Evolutionary conservation across 352 stramenopile species (phyloP).

Genomic region (Aphanomyces stellatus): DNA sequence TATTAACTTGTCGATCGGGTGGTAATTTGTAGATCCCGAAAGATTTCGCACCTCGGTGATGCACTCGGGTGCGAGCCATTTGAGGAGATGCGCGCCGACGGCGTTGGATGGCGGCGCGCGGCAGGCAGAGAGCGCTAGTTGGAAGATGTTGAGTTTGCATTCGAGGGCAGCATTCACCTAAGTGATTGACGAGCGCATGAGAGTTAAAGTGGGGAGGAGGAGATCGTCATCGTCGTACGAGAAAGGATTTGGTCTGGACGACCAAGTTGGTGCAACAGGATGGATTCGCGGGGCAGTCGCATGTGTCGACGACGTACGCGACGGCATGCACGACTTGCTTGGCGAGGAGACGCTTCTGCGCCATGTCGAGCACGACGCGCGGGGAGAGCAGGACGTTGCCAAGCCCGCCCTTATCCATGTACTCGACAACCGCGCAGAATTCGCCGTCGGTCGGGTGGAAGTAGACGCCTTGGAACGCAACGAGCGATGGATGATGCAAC

Average conservation of each 20-base stretch:
- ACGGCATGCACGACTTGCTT: not conserved
- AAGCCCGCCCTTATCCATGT: not conserved
- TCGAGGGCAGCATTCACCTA: not conserved
- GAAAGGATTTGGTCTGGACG: not conserved
- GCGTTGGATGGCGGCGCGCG: not conserved
- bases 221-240: not conserved
- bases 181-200: not conserved
- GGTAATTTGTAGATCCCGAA: too few species aligned
- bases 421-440: constrained; percentile 1
- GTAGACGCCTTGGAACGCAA: not conserved
- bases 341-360: not conserved
- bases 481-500: not conserved
- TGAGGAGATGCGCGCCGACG: not conserved
- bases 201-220: not conserved
- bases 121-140: not conserved
- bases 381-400: not conserved
- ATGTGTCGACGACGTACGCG: not conserved
- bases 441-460: not conserved
- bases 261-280: not conserved
- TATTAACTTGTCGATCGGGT: too few species aligned
- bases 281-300: not conserved
- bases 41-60: too few species aligned
- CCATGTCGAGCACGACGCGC: not conserved
- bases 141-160: not conserved
- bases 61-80: not conserved